Evolutionary conservation across 1,284 basidiomycete species (phyloP).

Genomic region (Stereum hirsutum): DNA sequence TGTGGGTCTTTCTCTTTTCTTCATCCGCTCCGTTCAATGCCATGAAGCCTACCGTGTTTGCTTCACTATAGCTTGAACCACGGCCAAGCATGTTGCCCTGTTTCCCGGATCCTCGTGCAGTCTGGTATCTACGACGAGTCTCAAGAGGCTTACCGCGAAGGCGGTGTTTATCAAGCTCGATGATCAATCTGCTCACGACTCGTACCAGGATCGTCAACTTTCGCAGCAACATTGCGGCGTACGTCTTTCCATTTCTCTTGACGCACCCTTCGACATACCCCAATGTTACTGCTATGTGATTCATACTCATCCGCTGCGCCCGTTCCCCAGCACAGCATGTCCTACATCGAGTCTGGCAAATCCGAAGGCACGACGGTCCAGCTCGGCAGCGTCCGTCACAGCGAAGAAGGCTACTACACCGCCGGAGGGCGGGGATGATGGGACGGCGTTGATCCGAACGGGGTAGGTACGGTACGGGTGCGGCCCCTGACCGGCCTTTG

Average conservation of each 20-base stretch:
- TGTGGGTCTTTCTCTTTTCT: constrained; percentile 31
- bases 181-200: constrained; percentile 68
- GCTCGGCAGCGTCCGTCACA: constrained; percentile 68
- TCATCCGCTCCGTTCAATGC: too few species aligned
- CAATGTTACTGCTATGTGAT: too few species aligned
- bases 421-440: too few species aligned
- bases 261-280: neutral
- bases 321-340: constrained; percentile 82
- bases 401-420: constrained; percentile 69
- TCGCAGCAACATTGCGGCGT: constrained; percentile 62
- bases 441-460: too few species aligned
- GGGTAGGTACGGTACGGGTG: too few species aligned
- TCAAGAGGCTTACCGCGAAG: constrained; percentile 50
- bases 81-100: constrained; percentile 82
- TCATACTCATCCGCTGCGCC: too few species aligned
- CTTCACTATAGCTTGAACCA: constrained; percentile 52
- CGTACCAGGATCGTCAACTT: constrained; percentile 87
- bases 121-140: constrained; percentile 72
- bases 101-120: constrained; percentile 84
- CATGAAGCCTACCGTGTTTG: constrained; percentile 1
- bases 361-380: constrained; percentile 76
- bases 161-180: constrained; percentile 57
- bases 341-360: constrained; percentile 83
- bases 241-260: constrained; percentile 11
- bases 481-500: too few species aligned